These are phyloP conservation scores for Neurospora sp. DNA, from an alignment of 495 filamentous ascomycete genomes.

Conservation along the genomic window DNA sequence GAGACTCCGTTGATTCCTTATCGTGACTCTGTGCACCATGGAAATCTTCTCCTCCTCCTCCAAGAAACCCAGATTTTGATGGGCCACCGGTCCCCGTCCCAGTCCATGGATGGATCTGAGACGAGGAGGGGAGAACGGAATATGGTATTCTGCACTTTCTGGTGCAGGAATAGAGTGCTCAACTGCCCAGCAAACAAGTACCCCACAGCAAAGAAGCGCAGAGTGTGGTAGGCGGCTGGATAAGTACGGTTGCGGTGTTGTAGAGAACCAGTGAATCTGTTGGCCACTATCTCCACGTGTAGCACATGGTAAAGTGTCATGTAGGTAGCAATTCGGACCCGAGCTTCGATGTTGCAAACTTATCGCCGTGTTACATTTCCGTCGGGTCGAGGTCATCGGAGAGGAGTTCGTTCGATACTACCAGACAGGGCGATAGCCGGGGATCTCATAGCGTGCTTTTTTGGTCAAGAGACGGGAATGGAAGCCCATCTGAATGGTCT, in stretches of 20 bases:
- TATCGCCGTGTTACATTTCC: not conserved
- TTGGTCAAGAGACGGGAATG: not conserved
- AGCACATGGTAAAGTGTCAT: not conserved
- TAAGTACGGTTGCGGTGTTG: not conserved
- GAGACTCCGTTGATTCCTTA: not conserved
- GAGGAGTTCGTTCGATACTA: slow-evolving; percentile 11
- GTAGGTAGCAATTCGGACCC: not conserved
- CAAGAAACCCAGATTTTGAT: slow-evolving; percentile 2
- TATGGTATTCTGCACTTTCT: not conserved
- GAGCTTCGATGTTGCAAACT: not conserved
- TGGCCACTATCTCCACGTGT: not conserved
- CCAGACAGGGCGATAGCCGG: slow-evolving; percentile 7
- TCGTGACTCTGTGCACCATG: not conserved
- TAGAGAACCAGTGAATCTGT: not conserved
- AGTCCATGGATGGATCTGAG: not conserved
- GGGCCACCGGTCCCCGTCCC: not conserved
- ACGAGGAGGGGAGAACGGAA: not conserved
- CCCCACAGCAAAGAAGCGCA: not conserved
- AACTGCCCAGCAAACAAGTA: not conserved
- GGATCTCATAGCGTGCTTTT: not conserved
- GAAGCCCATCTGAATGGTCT: not conserved
- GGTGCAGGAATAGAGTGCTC: not conserved
- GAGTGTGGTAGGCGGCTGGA: not conserved
- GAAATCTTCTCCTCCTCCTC: not conserved
- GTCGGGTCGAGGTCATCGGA: slow-evolving; percentile 3